Evolutionary conservation across 2,329 filamentous ascomycete genomes (phyloP), one percentile per base, ranked within the genome.

Genomic region (Trematosphaeria pertusa): DNA sequence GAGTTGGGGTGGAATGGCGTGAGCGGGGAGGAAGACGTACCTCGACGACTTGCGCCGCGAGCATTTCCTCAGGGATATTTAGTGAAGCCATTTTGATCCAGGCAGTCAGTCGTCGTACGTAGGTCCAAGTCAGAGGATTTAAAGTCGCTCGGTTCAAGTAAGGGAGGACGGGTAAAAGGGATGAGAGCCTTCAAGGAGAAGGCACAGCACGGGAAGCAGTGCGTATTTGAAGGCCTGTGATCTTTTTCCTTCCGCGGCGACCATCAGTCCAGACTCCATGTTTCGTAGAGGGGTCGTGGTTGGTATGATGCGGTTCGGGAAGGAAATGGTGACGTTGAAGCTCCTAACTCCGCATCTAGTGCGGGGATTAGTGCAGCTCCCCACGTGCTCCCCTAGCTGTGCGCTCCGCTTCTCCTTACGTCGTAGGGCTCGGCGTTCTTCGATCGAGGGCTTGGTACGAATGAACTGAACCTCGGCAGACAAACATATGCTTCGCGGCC

Each of bases 11-110:
- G 21, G 35, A 17, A 26, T 12, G 38, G 17, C 37, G 14, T 9
- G 33, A 34, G 30, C 19, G n/a, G 19, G 21, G 14, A 15, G 4
- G n/a, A 19, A 24, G 40, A 40, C 21, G 17, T 62, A 75, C 73
- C 61, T 78, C 73, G n/a, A 75, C 65, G 12, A 80, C 65, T 56
- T 79, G 77, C 35, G 75, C 71, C 21, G 78, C 77, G 22, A 73
- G 69, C 78, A 80, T 80, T 32, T 64, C 71, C 17, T 73, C 64
- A 8, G 77, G 76, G 24, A 79, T 65, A 20, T 59, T 46, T 21
- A 58, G 31, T 7, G 52, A 42, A 34, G 51, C 30, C 48, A 50
- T 52, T 34, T 24, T 37, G 31, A 18, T 34, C 14, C 8, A 4
- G 10, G 15, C 32, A 34, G 5, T 15, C 15, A 34, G 20, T 34